These are phyloP conservation scores for Herpotrichia juniperi DNA, from an alignment of 2,329 filamentous ascomycete genomes.

Conservation along the genomic window DNA sequence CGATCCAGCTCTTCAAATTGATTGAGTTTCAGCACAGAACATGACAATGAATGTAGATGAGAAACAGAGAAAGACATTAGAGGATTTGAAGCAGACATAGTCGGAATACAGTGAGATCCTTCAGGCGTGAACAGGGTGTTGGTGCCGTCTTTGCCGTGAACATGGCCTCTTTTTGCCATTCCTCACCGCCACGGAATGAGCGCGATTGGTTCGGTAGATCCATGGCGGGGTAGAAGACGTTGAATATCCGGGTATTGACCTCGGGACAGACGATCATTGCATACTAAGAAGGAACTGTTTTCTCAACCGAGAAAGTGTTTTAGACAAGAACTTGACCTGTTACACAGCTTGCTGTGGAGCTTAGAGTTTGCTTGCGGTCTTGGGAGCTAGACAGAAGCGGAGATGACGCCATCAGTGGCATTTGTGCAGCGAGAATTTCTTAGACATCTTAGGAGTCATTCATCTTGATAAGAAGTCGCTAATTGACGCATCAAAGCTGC, in stretches of 20 bases:
- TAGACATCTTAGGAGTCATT: background rate
- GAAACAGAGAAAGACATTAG: background rate
- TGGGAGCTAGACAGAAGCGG: too few species aligned
- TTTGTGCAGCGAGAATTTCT: too few species aligned
- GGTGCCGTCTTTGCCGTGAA: slow-evolving; percentile 3
- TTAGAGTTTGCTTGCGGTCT: background rate
- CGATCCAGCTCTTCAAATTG: background rate
- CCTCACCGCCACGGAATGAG: slow-evolving; percentile 6
- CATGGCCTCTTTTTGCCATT: slow-evolving; percentile 6
- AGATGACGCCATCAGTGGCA: background rate
- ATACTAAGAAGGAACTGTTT: too few species aligned
- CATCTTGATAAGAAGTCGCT: background rate
- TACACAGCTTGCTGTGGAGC: background rate
- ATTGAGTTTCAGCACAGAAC: background rate
- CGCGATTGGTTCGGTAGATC: background rate
- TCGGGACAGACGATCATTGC: background rate
- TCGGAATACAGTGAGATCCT: background rate
- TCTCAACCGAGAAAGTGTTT: too few species aligned
- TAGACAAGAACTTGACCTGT: too few species aligned
- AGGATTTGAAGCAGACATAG: background rate
- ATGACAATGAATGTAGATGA: background rate
- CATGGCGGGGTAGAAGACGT: slow-evolving; percentile 1
- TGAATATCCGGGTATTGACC: background rate
- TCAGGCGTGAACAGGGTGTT: background rate
- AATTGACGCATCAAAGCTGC: background rate